A percentile compares a stretch with the other conserved stretches of the same genome.
Evolutionary conservation across 2,329 filamentous ascomycete genomes (phyloP).

Genomic region (Alternaria burnsii): DNA sequence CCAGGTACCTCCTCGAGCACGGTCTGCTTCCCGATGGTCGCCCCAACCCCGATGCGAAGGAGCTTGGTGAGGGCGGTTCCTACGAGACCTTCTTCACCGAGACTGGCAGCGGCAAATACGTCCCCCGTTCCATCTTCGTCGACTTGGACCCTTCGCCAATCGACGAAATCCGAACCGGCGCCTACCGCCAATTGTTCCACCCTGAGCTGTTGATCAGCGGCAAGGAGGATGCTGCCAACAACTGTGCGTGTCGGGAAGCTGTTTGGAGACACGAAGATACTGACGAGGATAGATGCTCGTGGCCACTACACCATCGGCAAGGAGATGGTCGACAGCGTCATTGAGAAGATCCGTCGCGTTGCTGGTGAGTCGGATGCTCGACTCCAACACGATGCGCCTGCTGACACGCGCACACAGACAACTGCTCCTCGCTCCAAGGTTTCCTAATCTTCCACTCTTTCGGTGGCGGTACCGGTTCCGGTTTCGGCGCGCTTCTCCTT

Average conservation of each 20-base stretch:
- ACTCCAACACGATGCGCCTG: neutral
- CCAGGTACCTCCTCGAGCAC: constrained; percentile 76
- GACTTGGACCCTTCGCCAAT: constrained; percentile 77
- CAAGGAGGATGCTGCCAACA: constrained; percentile 81
- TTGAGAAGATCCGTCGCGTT: constrained; percentile 74
- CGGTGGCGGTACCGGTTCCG: constrained; percentile 75
- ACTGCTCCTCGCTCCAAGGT: constrained; percentile 76
- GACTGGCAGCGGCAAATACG: constrained; percentile 75
- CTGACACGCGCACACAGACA: constrained; percentile 60
- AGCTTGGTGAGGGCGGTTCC: constrained; percentile 68
- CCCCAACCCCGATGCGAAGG: constrained; percentile 68
- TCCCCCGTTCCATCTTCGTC: constrained; percentile 76
- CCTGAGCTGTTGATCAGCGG: constrained; percentile 76
- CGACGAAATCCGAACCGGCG: constrained; percentile 75
- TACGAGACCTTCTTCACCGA: constrained; percentile 79
- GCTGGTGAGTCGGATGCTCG: constrained; percentile 60
- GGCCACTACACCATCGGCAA: constrained; percentile 80
- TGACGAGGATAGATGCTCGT: constrained; percentile 65
- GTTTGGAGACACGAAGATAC: neutral
- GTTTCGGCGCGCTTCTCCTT: constrained; percentile 75
- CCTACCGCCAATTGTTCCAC: constrained; percentile 75
- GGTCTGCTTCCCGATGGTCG: constrained; percentile 72
- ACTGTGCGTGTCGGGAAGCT: constrained; percentile 60
- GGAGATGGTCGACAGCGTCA: constrained; percentile 76
- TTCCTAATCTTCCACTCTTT: constrained; percentile 81